Percentiles rank a stretch among this genome's conserved stretches.
phyloP scores from a whole-genome alignment of 1,284 basidiomycete genomes.

The Agaricales sp. region DNA sequence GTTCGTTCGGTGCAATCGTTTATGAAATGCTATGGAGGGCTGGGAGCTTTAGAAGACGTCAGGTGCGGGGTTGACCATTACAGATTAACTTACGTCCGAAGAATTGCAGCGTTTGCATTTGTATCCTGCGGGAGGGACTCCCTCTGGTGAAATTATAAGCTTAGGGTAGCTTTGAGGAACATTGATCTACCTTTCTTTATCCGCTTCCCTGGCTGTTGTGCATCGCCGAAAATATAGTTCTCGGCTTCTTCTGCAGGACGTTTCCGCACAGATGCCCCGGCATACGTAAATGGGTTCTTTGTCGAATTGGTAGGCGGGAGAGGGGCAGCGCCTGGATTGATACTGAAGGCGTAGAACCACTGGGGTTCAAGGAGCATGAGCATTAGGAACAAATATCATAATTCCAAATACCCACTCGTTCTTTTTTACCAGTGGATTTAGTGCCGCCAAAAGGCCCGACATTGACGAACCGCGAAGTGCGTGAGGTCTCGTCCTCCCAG shows the following conservation, averaged over 20 bases:
- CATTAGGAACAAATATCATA: constrained; percentile 1
- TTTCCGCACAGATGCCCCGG: constrained; percentile 32
- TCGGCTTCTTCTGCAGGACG: constrained; percentile 37
- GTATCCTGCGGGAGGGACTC: constrained; percentile 60
- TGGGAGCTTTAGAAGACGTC: constrained; percentile 3
- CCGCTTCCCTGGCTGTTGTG: constrained; percentile 45
- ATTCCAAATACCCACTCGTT: constrained; percentile 46
- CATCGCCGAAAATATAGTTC: constrained; percentile 62
- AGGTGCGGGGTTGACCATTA: constrained; percentile 7
- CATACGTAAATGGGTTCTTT: constrained; percentile 58
- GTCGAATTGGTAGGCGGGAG: constrained; percentile 60
- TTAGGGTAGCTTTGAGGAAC: no score
- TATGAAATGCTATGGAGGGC: constrained; percentile 54
- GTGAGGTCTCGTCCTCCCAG: constrained; percentile 66
- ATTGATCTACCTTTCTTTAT: constrained; percentile 40
- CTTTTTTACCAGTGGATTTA: constrained; percentile 57
- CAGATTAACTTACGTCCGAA: constrained; percentile 40
- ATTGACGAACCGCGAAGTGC: constrained; percentile 72
- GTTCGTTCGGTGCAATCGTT: constrained; percentile 61
- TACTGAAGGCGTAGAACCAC: constrained; percentile 76
- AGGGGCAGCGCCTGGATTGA: constrained; percentile 31
- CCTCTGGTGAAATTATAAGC: no score
- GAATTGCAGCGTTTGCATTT: constrained; percentile 72
- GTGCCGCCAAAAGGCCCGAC: constrained; percentile 79
- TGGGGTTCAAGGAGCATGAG: constrained; percentile 16